Evolutionary conservation across 306 rosid species (phyloP).

Genomic region (Ziziphus jujuba): DNA sequence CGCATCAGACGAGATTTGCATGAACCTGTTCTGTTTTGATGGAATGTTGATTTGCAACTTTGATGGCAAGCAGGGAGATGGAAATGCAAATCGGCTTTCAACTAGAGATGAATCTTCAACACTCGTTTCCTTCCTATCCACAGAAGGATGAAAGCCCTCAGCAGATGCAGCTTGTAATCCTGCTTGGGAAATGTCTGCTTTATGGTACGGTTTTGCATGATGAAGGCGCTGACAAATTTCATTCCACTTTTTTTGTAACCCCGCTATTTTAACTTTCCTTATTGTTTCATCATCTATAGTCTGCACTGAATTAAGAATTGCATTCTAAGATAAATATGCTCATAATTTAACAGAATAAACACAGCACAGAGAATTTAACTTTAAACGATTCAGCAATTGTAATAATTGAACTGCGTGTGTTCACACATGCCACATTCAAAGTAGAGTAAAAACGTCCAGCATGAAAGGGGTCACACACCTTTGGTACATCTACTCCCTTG

Average conservation of each 20-base stretch:
- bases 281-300: conserved; percentile 49
- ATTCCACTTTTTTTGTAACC: conserved; percentile 77
- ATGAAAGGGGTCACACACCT: conserved; percentile 60
- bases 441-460: conserved; percentile 31
- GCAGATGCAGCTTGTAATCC: conserved; percentile 39
- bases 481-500: conserved; percentile 53
- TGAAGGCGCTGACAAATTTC: conserved; percentile 59
- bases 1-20: conserved; percentile 38
- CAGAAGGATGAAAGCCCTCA: conserved; percentile 43
- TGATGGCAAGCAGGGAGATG: conserved; percentile 29
- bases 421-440: conserved; percentile 7
- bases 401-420: conserved; percentile 4
- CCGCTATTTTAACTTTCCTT: conserved; percentile 39
- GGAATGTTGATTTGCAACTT: conserved; percentile 35
- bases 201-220: conserved; percentile 44
- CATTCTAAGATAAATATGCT: conserved; percentile 36
- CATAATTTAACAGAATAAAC: conserved; percentile 8
- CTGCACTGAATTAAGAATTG: conserved; percentile 71
- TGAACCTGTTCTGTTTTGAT: conserved; percentile 35
- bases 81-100: conserved; percentile 38
- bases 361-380: background rate
- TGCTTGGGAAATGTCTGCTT: conserved; percentile 41
- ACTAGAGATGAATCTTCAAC: conserved; percentile 36
- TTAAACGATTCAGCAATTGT: conserved; percentile 16
- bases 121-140: conserved; percentile 44